A percentile compares a stretch with the other conserved stretches of the same genome.
Evolutionary conservation across 1,284 basidiomycete species (phyloP).

Genomic region (Tilletia setariae): DNA sequence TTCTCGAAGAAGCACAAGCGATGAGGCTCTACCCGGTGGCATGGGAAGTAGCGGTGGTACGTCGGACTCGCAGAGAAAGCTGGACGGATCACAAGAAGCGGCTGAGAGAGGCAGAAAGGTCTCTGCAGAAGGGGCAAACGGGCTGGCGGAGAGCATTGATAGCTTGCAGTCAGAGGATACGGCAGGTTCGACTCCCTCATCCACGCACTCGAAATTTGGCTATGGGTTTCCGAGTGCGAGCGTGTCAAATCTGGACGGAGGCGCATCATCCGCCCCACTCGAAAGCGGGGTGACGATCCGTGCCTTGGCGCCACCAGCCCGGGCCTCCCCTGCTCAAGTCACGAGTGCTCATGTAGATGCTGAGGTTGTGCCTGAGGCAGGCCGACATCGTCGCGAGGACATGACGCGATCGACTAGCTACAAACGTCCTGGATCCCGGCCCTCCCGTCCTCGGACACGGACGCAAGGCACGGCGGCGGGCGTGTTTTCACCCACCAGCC

Average conservation of each 20-base stretch:
- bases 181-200: neutral
- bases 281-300: constrained; percentile 4
- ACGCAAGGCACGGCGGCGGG: neutral
- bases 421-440: neutral
- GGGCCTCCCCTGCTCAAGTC: too few species aligned
- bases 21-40: neutral
- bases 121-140: neutral
- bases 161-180: neutral
- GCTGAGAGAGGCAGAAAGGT: too few species aligned
- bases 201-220: neutral
- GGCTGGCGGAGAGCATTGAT: neutral
- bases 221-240: neutral
- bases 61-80: too few species aligned
- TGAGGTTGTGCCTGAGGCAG: too few species aligned
- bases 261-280: neutral
- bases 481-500: too few species aligned
- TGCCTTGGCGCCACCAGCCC: neutral
- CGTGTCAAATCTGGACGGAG: neutral
- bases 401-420: too few species aligned
- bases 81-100: too few species aligned
- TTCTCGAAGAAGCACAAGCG: neutral
- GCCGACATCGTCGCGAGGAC: too few species aligned
- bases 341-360: too few species aligned
- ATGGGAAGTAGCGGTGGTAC: neutral
- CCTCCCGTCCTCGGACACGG: neutral